phyloP scores from a whole-genome alignment of 129 eudicot species.

The Artemisia argyi region DNA sequence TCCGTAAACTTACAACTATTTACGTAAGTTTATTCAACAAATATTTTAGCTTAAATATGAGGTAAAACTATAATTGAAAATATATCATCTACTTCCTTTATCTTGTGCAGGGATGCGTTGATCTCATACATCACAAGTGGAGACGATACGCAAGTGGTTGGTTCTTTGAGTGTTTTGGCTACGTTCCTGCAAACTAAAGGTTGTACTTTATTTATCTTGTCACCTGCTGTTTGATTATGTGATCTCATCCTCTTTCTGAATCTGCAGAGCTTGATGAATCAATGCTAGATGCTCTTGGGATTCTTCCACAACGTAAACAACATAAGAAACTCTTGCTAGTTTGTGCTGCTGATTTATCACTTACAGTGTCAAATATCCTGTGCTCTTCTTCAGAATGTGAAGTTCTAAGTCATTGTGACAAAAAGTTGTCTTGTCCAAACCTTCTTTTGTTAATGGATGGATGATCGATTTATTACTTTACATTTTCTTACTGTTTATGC shows the following conservation, averaged over 20 bases:
- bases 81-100: slow-evolving; percentile 10
- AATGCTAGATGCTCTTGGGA: slow-evolving; percentile 93
- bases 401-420: neutral
- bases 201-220: slow-evolving; percentile 27
- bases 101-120: slow-evolving; percentile 70
- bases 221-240: neutral
- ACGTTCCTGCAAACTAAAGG: slow-evolving; percentile 92
- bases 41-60: no score
- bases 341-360: slow-evolving; percentile 32
- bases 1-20: no score
- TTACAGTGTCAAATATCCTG: neutral
- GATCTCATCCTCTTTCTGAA: slow-evolving; percentile 19
- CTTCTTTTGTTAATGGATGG: neutral
- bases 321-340: slow-evolving; percentile 94
- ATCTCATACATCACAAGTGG: slow-evolving; percentile 73
- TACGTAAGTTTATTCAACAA: no score
- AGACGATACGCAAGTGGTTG: slow-evolving; percentile 79
- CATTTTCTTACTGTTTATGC: slow-evolving; percentile 9
- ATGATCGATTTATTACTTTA: neutral
- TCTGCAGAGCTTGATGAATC: slow-evolving; percentile 91
- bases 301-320: slow-evolving; percentile 92
- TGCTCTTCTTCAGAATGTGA: neutral
- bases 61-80: no score
- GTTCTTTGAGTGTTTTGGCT: slow-evolving; percentile 79
- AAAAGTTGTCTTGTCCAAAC: slow-evolving; percentile 10